phyloP scores from a whole-genome alignment of 345 rosid genomes.

The Geranium brycei region DNA sequence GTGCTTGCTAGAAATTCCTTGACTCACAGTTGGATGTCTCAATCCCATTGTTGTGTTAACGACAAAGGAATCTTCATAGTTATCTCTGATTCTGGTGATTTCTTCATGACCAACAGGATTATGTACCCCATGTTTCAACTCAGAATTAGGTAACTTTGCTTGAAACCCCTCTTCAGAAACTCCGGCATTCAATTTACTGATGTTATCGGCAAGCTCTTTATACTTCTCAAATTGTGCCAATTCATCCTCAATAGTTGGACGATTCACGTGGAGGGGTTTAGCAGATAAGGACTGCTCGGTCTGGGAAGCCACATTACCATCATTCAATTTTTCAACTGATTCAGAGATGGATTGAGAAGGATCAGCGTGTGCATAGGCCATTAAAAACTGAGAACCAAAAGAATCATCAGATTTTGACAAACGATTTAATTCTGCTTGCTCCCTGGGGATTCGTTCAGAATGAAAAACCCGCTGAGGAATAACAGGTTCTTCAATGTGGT shows the following conservation, averaged over 20 bases:
- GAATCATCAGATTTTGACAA: constrained; percentile 85
- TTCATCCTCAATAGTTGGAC: constrained; percentile 38
- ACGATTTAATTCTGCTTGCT: constrained; percentile 59
- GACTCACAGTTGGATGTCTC: constrained; percentile 20
- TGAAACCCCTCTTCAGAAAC: constrained; percentile 20
- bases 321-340: constrained; percentile 40
- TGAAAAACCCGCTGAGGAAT: constrained; percentile 56
- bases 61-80: constrained; percentile 12
- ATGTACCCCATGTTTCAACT: constrained; percentile 13
- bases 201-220: constrained; percentile 21
- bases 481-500: constrained; percentile 38
- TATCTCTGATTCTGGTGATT: constrained; percentile 8
- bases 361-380: constrained; percentile 45
- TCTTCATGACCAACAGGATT: constrained; percentile 11
- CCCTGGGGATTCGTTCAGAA: constrained; percentile 70
- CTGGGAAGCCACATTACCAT: constrained; percentile 32
- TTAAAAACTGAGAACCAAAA: constrained; percentile 66
- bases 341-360: constrained; percentile 40
- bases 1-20: constrained; percentile 18
- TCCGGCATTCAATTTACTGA: constrained; percentile 15
- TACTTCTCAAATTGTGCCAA: constrained; percentile 27
- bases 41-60: constrained; percentile 16
- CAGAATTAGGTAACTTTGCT: constrained; percentile 23
- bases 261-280: constrained; percentile 26
- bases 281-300: constrained; percentile 38